A percentile compares a stretch with the other conserved stretches of the same genome.
Conservation (phyloP, 2,329 filamentous ascomycete species). For the Fusarium sp. region DNA sequence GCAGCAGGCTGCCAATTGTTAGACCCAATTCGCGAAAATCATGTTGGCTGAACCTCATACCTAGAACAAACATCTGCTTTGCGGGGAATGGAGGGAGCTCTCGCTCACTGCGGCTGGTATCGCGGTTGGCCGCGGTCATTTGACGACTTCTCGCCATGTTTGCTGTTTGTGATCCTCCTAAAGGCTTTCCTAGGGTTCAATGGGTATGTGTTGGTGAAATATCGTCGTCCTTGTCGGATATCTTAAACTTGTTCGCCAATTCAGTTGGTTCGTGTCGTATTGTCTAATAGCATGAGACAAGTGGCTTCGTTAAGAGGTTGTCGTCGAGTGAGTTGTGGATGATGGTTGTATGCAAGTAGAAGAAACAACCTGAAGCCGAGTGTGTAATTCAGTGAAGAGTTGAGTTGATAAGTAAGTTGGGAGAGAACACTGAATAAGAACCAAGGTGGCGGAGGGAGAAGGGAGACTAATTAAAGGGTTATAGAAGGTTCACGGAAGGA, state of each 20-base stretch:
- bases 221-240: neutral
- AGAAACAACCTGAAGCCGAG: slow-evolving; percentile 5
- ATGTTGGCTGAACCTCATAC: slow-evolving; percentile 47
- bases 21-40: slow-evolving; percentile 12
- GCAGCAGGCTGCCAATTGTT: slow-evolving; percentile 74
- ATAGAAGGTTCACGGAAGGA: slow-evolving; percentile 45
- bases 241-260: slow-evolving; percentile 15
- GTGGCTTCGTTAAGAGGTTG: slow-evolving; percentile 1
- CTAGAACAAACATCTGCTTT: slow-evolving; percentile 64
- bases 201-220: neutral
- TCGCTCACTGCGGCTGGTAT: slow-evolving; percentile 37
- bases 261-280: slow-evolving; percentile 13
- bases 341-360: neutral
- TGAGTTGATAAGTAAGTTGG: slow-evolving; percentile 18
- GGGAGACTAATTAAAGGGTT: slow-evolving; percentile 43
- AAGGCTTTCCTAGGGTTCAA: slow-evolving; percentile 10
- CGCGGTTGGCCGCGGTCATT: slow-evolving; percentile 39
- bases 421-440: slow-evolving; percentile 16
- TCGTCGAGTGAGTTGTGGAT: slow-evolving; percentile 21
- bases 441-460: slow-evolving; percentile 30
- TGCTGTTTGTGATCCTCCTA: slow-evolving; percentile 24
- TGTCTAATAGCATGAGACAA: slow-evolving; percentile 19
- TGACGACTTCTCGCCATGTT: slow-evolving; percentile 48
- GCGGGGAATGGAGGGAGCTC: slow-evolving; percentile 52
- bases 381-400: slow-evolving; percentile 5